These are phyloP conservation scores for Cladophialophora yegresii DNA, from an alignment of 2,329 filamentous ascomycete species.

Conservation along the genomic window DNA sequence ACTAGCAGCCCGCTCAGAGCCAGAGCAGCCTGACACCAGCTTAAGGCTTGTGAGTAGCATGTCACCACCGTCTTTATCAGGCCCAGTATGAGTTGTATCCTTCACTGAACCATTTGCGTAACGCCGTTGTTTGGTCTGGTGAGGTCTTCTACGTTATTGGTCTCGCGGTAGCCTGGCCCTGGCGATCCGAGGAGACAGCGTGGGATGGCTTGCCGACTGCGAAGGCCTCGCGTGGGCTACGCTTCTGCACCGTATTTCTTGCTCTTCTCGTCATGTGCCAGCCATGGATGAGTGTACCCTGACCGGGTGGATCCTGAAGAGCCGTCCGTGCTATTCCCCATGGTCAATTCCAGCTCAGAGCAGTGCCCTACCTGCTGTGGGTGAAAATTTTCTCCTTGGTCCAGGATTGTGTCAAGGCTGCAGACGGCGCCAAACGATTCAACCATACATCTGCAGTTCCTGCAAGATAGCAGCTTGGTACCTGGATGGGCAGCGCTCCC, in stretches of 20 bases:
- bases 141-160: neutral
- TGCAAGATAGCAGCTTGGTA: constrained; percentile 10
- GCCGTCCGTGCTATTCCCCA: neutral
- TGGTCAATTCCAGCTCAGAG: neutral
- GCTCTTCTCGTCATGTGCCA: constrained; percentile 17
- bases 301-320: neutral
- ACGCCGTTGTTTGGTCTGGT: neutral
- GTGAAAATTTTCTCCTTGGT: constrained; percentile 9
- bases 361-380: neutral
- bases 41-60: neutral
- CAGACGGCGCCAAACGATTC: neutral
- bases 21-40: neutral
- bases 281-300: neutral
- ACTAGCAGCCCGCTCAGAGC: neutral
- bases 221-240: neutral
- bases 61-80: constrained; percentile 10
- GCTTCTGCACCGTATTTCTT: neutral
- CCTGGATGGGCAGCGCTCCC: constrained; percentile 1
- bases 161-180: neutral
- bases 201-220: neutral
- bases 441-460: constrained; percentile 2
- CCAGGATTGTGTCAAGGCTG: neutral
- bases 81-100: constrained; percentile 8
- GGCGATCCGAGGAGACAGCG: constrained; percentile 4
- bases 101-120: constrained; percentile 28